Evolutionary conservation across 2,329 filamentous ascomycete species (phyloP).

Genomic region (Aspergillus cejpii): DNA sequence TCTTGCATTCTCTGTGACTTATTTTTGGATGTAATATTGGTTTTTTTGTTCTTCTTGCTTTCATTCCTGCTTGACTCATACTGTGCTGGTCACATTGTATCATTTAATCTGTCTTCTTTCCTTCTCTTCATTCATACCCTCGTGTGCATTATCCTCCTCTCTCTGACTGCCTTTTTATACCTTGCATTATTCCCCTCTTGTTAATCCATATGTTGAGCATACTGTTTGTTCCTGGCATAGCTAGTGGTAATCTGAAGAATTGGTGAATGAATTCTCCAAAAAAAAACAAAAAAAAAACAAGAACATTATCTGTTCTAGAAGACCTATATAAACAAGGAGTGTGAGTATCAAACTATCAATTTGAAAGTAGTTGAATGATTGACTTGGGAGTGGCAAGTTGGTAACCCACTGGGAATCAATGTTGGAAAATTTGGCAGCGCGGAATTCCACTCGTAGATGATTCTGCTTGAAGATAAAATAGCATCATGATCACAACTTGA

Average conservation of each 20-base stretch:
- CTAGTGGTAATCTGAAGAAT: slow-evolving; percentile 17
- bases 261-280: slow-evolving; percentile 1
- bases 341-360: too few species aligned
- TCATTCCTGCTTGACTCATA: slow-evolving; percentile 18
- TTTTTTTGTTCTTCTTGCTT: slow-evolving; percentile 13
- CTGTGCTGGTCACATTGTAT: slow-evolving; percentile 42
- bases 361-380: too few species aligned
- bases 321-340: too few species aligned
- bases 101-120: slow-evolving; percentile 27
- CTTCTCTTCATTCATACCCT: slow-evolving; percentile 32
- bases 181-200: slow-evolving; percentile 16
- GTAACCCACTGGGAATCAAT: too few species aligned
- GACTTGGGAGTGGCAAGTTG: background rate
- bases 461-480: too few species aligned
- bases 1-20: slow-evolving; percentile 18
- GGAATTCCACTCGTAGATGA: too few species aligned
- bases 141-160: slow-evolving; percentile 27
- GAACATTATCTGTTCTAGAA: background rate
- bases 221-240: slow-evolving; percentile 11
- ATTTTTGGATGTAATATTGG: slow-evolving; percentile 32
- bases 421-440: too few species aligned
- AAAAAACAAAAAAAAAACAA: background rate
- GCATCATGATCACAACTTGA: too few species aligned
- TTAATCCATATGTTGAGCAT: slow-evolving; percentile 13
- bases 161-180: slow-evolving; percentile 14